These are phyloP conservation scores for Aspergillus ochraceus DNA, from an alignment of 2,329 filamentous ascomycete species.

Conservation along the genomic window DNA sequence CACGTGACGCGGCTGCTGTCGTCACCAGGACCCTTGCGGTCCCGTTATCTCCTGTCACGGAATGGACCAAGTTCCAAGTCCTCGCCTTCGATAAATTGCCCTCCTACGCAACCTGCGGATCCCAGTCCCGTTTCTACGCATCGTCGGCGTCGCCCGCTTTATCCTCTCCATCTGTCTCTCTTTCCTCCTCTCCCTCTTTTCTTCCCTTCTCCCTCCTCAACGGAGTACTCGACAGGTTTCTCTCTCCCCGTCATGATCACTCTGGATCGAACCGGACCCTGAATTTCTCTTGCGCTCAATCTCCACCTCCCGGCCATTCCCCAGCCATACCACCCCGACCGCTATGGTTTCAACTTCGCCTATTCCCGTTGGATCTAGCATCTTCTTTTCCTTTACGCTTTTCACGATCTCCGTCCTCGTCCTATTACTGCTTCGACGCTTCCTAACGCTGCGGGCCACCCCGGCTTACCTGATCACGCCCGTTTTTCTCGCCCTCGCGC, in stretches of 20 bases:
- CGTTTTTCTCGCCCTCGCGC: conserved; percentile 91
- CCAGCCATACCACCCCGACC: conserved; percentile 14
- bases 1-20: conserved; percentile 14
- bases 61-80: not conserved
- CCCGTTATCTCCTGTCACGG: conserved; percentile 7
- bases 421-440: conserved; percentile 82
- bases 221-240: not conserved
- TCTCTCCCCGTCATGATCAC: not conserved
- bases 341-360: conserved; percentile 36
- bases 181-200: too few species aligned
- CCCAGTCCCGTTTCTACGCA: not conserved
- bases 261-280: not conserved
- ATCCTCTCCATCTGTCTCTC: not conserved
- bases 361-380: conserved; percentile 69
- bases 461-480: conserved; percentile 87
- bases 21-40: conserved; percentile 10
- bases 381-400: conserved; percentile 74
- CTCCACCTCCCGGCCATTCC: conserved; percentile 9
- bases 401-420: conserved; percentile 73
- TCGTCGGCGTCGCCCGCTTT: not conserved
- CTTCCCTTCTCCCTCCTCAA: not conserved
- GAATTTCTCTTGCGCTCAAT: not conserved
- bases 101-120: not conserved
- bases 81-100: not conserved
- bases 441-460: conserved; percentile 84